These are phyloP conservation scores for Paramecium caudatum DNA, from an alignment of 73 alveolate genomes.

Conservation along the genomic window DNA sequence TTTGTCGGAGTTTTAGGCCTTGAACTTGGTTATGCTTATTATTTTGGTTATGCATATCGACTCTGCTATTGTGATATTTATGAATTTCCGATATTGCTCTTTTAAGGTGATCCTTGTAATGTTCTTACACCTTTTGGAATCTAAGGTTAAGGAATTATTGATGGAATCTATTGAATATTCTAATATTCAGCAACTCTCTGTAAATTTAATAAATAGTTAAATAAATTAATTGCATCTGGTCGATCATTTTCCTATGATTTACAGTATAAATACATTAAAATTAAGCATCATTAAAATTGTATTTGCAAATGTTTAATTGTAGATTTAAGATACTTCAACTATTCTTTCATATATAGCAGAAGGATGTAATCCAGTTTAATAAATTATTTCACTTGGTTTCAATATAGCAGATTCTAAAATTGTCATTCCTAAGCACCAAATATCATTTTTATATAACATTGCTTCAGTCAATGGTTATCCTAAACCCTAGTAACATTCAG, in stretches of 20 bases:
- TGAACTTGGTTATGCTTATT: too few species aligned
- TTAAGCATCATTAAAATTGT: neutral
- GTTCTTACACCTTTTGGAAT: too few species aligned
- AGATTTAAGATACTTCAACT: neutral
- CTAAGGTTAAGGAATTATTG: too few species aligned
- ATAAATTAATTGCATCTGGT: conserved; percentile 12
- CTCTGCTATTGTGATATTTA: too few species aligned
- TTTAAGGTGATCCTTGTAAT: too few species aligned
- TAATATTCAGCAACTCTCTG: conserved; percentile 40
- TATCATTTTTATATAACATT: neutral
- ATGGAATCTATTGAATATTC: too few species aligned
- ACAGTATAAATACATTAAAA: neutral
- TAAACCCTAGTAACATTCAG: neutral
- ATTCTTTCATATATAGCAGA: neutral
- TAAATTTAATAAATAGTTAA: neutral
- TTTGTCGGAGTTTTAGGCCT: too few species aligned
- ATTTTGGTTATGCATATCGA: too few species aligned
- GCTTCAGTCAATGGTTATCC: neutral
- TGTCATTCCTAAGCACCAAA: conserved; percentile 27
- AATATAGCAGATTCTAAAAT: neutral
- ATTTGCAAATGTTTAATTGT: neutral
- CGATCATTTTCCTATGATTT: too few species aligned
- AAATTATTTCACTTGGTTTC: neutral
- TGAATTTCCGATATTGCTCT: too few species aligned
- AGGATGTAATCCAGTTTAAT: neutral